phyloP scores from a whole-genome alignment of 345 rosid genomes.

The Geranium rotundifolium region DNA sequence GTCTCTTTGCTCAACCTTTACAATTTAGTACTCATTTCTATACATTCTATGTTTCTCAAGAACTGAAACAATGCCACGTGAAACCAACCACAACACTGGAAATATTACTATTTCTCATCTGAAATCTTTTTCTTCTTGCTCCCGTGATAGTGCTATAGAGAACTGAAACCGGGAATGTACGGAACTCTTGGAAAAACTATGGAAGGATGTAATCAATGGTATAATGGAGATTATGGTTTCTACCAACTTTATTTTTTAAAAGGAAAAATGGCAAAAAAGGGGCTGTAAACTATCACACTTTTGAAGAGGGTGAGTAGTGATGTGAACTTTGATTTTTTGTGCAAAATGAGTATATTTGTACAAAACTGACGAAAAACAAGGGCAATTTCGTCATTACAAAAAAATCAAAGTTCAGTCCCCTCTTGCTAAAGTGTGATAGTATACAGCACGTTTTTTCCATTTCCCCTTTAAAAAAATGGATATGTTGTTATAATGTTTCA shows the following conservation, averaged over 20 bases:
- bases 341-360: not conserved
- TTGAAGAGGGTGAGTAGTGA: too few relatives aligned
- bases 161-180: slow-evolving; percentile 53
- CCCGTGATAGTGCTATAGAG: slow-evolving; percentile 50
- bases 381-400: not conserved
- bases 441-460: too few relatives aligned
- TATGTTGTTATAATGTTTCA: slow-evolving; percentile 4
- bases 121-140: not conserved
- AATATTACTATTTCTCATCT: not conserved
- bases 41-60: not conserved
- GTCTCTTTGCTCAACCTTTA: slow-evolving; percentile 11
- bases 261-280: too few relatives aligned
- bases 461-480: not conserved
- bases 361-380: too few relatives aligned
- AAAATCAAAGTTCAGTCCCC: too few relatives aligned
- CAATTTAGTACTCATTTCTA: not conserved
- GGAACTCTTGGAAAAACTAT: slow-evolving; percentile 56
- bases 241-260: too few relatives aligned
- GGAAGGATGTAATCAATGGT: slow-evolving; percentile 88
- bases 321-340: not conserved
- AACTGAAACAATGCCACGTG: too few relatives aligned
- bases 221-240: slow-evolving; percentile 9
- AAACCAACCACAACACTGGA: too few relatives aligned
- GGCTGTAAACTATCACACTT: too few relatives aligned
- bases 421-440: not conserved